Base-by-base conservation (phyloP, 1,139 yeast genomes). In the Candida neerlandica region DNA sequence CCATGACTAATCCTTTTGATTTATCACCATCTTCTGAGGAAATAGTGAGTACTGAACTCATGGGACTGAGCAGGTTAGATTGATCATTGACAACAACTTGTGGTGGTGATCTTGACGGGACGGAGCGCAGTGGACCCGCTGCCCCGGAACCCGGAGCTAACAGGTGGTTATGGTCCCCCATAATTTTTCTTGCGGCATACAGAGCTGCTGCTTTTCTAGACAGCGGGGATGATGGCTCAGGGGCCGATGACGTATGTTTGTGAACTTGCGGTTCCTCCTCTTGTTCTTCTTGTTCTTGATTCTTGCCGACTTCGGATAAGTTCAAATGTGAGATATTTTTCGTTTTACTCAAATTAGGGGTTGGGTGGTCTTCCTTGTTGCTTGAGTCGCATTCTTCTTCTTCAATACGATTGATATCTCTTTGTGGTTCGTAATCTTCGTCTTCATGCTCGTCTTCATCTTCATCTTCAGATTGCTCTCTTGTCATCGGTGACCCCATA, bases 401-500 rank as follows among this genome's bases (percentile, higher is more conserved):
- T 30, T 40, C 32, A 21, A 39, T 41, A 26, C 19, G 42, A 33
- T 46, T 42, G 9, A 44, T 34, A n/a, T 46, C 27, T 3, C 51
- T 14, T 30, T 39, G 47, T 9, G 16, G 47, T 10, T 45, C 40
- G 21, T 48, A 48, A n/a, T 51, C 56, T 1, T 45, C 46, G 29
- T 49, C 47, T 3, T 46, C 46, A 18, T 47, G 50, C 4, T 48
- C 47, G 9, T 42, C 51, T 29, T 52, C 54, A n/a, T 49, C 46
- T 2, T 56, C 59, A 29, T 70, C 74, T 38, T 69, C 64, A 32
- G 67, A 63, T 45, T 67, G 71, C 43, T 63, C 70, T 35, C 65
- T 58, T 23, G 69, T 67, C 21, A 66, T 64, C 0, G 90, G 90
- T 0, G 88, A 82, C 0, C 81, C 72, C 53, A 72, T 67, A 11